A percentile compares a stretch with the other conserved stretches of the same genome.
Conservation (phyloP, 495 filamentous ascomycete genomes). For the Bacidia gigantensis region DNA sequence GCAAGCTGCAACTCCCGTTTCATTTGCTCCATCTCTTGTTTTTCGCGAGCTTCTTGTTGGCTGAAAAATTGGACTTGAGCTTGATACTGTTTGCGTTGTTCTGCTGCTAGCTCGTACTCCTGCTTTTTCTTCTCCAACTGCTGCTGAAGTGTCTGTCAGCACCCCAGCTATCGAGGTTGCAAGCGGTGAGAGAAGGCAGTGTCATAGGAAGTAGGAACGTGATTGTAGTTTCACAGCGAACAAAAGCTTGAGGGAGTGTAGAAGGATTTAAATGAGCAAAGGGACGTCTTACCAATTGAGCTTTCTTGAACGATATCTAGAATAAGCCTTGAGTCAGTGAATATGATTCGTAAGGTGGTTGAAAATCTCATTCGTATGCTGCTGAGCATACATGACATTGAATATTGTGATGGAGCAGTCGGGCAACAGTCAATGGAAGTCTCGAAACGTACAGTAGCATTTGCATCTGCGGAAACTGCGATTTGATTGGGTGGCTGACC, state of each 20-base stretch:
- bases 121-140: slow-evolving; percentile 87
- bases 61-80: slow-evolving; percentile 78
- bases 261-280: not conserved
- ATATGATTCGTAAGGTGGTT: too few species aligned
- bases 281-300: slow-evolving; percentile 28
- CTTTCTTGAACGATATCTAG: slow-evolving; percentile 28
- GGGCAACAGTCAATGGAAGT: not conserved
- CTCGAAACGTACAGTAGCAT: slow-evolving; percentile 35
- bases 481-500: slow-evolving; percentile 41
- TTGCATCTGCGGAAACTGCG: slow-evolving; percentile 43
- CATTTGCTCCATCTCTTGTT: slow-evolving; percentile 69
- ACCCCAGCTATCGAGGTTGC: not conserved
- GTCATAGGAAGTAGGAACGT: too few species aligned
- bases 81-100: slow-evolving; percentile 74
- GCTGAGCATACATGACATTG: too few species aligned
- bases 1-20: slow-evolving; percentile 57
- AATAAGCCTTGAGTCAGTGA: slow-evolving; percentile 1
- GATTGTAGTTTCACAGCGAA: too few species aligned
- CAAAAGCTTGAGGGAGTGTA: not conserved
- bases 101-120: slow-evolving; percentile 72
- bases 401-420: not conserved
- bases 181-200: too few species aligned
- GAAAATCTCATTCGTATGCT: too few species aligned
- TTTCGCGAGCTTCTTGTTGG: slow-evolving; percentile 63
- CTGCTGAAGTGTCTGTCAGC: slow-evolving; percentile 19